Percentiles rank a stretch among this genome's conserved stretches.
These are phyloP conservation scores for Flaveria bidentis DNA, from an alignment of 129 eudicot species.

Conservation along the genomic window DNA sequence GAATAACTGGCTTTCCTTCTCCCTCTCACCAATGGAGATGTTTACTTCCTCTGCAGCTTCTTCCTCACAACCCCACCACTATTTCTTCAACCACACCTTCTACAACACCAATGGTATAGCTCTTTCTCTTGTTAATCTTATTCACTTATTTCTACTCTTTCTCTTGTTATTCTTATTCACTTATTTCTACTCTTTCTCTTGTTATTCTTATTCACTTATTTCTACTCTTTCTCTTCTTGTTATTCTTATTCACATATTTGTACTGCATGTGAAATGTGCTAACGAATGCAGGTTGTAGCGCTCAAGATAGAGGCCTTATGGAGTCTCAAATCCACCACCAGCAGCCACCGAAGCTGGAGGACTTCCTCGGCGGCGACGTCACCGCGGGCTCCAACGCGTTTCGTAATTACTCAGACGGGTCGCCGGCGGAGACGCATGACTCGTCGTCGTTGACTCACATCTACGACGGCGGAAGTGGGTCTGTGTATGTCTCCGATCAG, in stretches of 20 bases:
- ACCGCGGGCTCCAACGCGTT: constrained; percentile 31
- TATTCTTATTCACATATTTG: not conserved
- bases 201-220: too few relatives aligned
- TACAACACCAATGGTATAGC: constrained; percentile 47
- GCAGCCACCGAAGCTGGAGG: constrained; percentile 84
- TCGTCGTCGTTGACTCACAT: constrained; percentile 82
- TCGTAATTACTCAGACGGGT: constrained; percentile 38
- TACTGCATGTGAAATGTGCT: not conserved
- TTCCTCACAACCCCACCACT: constrained; percentile 47
- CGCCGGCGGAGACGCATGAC: constrained; percentile 74
- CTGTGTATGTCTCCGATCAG: constrained; percentile 51
- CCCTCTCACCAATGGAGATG: constrained; percentile 72
- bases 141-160: not conserved
- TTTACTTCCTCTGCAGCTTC: constrained; percentile 29
- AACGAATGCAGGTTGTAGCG: constrained; percentile 46
- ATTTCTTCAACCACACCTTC: constrained; percentile 68
- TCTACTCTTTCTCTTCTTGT: not conserved
- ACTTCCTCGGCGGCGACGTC: constrained; percentile 67
- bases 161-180: not conserved
- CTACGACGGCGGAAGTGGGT: constrained; percentile 56
- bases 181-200: constrained; percentile 2
- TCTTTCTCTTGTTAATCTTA: not conserved
- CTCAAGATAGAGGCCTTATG: constrained; percentile 29
- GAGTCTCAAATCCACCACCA: constrained; percentile 48
- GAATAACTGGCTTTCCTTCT: constrained; percentile 64